phyloP scores from a whole-genome alignment of 176 grass and related monocot genomes.

The Ampelocalamus luodianensis region DNA sequence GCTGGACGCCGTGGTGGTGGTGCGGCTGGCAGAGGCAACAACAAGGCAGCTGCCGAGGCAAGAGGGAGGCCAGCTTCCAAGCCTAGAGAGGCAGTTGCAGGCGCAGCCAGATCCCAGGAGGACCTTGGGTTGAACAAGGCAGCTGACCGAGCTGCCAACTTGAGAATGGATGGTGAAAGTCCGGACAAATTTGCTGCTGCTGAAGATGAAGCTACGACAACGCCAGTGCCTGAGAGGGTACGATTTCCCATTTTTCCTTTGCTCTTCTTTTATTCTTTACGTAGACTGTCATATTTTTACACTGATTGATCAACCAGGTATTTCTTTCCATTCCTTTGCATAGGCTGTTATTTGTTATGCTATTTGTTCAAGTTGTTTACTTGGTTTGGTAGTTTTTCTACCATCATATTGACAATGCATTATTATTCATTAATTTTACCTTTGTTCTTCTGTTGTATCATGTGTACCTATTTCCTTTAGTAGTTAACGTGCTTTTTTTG shows the following conservation, averaged over 20 bases:
- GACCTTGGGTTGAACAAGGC: conserved; percentile 47
- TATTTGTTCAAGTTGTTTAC: not conserved
- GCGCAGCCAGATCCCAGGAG: conserved; percentile 35
- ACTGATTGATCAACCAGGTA: not conserved
- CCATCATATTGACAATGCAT: conserved; percentile 5
- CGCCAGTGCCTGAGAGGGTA: conserved; percentile 82
- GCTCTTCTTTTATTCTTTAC: not conserved
- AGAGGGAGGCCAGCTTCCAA: conserved; percentile 35
- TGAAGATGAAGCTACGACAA: conserved; percentile 57
- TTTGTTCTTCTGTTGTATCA: conserved; percentile 20
- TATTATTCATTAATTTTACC: not conserved
- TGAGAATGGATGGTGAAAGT: conserved; percentile 70
- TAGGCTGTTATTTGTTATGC: conserved; percentile 8
- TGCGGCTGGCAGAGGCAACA: conserved; percentile 44
- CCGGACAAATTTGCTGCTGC: conserved; percentile 60
- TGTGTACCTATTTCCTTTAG: not conserved
- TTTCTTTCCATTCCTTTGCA: not conserved
- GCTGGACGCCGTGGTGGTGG: conserved; percentile 46
- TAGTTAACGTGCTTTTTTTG: not conserved
- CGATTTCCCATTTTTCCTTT: not conserved
- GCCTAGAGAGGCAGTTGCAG: conserved; percentile 23
- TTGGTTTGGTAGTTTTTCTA: not conserved
- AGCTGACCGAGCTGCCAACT: conserved; percentile 12
- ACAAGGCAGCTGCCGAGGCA: conserved; percentile 38
- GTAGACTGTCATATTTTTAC: conserved; percentile 12